These are phyloP conservation scores for Chytriomyces sp. DNA, from an alignment of 192 early-diverging fungal species.

Conservation along the genomic window DNA sequence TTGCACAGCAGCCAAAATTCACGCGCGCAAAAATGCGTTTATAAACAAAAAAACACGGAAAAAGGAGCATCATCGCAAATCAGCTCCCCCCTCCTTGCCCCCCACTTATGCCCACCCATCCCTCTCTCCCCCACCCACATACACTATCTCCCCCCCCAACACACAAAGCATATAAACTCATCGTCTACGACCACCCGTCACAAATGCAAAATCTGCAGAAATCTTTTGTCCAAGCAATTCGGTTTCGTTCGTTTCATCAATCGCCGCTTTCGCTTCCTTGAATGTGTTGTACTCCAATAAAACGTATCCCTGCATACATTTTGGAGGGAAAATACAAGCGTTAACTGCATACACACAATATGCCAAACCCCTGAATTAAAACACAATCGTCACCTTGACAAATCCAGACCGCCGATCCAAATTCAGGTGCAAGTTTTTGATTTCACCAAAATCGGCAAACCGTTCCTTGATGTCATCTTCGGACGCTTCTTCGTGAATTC, in stretches of 20 bases:
- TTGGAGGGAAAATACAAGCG: background rate
- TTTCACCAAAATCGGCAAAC: constrained; percentile 88
- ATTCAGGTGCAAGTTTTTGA: constrained; percentile 91
- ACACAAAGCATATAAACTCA: background rate
- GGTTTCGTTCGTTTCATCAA: constrained; percentile 71
- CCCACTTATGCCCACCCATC: too few species aligned
- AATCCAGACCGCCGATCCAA: constrained; percentile 93
- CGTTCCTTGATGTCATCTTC: constrained; percentile 86
- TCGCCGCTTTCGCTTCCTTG: constrained; percentile 81
- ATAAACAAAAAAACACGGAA: too few species aligned
- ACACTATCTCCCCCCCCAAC: too few species aligned
- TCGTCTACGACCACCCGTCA: constrained; percentile 42
- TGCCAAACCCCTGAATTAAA: background rate
- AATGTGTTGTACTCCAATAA: constrained; percentile 84
- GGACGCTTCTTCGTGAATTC: constrained; percentile 92
- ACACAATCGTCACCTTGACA: constrained; percentile 73
- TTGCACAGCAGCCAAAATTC: too few species aligned
- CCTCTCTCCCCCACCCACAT: too few species aligned
- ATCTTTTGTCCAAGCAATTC: constrained; percentile 78
- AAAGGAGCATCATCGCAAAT: too few species aligned
- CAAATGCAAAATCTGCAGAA: constrained; percentile 87
- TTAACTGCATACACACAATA: background rate
- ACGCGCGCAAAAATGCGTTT: too few species aligned
- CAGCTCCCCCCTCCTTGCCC: too few species aligned
- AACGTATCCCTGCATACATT: constrained; percentile 80